These are phyloP conservation scores for Actinidia arguta DNA, from an alignment of 179 eudicot genomes.

Conservation along the genomic window DNA sequence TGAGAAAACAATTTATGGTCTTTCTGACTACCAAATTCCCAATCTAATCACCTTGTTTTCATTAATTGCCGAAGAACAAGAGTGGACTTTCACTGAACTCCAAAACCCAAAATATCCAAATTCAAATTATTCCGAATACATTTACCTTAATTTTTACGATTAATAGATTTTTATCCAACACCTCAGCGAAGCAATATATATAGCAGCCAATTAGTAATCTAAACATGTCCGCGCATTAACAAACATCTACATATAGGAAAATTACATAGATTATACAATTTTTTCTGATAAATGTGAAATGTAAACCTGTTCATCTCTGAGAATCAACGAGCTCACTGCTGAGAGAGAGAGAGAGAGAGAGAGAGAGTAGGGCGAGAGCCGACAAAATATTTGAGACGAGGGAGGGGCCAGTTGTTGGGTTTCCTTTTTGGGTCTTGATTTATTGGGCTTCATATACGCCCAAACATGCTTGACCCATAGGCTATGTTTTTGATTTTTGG, in stretches of 20 bases:
- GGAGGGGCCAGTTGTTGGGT: too few relatives aligned
- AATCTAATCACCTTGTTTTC: background rate
- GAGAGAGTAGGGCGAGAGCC: too few relatives aligned
- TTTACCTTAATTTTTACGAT: background rate
- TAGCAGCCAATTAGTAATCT: background rate
- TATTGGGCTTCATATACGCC: too few relatives aligned
- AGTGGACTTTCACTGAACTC: background rate
- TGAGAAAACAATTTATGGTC: background rate
- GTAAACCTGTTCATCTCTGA: slow-evolving; percentile 20
- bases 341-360: slow-evolving; percentile 5
- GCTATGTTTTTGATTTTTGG: too few relatives aligned
- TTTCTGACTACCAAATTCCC: background rate
- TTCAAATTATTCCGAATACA: background rate
- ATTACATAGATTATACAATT: background rate
- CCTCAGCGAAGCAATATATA: background rate
- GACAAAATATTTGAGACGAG: too few relatives aligned
- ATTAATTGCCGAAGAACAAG: background rate
- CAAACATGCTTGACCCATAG: too few relatives aligned
- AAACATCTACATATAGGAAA: background rate
- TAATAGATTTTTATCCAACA: background rate
- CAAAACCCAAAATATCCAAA: background rate
- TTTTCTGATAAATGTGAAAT: background rate
- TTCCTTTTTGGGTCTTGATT: too few relatives aligned
- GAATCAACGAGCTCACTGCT: slow-evolving; percentile 2
- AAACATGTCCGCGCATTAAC: background rate